phyloP scores from a whole-genome alignment of 179 eudicot species.

The Spergularia azorica region DNA sequence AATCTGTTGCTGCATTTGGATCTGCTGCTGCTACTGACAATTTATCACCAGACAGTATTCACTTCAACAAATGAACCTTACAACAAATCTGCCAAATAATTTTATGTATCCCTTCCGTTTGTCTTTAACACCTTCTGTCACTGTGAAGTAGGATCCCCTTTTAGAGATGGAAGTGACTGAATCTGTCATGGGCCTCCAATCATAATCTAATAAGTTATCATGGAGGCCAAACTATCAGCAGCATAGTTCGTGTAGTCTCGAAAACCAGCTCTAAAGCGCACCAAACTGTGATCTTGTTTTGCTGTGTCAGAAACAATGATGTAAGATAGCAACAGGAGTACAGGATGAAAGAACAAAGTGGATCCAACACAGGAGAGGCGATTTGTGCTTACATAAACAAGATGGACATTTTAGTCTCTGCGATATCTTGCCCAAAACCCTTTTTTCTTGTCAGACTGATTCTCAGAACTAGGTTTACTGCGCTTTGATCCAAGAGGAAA shows the following conservation, averaged over 20 bases:
- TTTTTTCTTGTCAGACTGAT: constrained; percentile 31
- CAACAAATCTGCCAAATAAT: neutral
- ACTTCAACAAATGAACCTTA: constrained; percentile 23
- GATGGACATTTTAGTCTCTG: constrained; percentile 14
- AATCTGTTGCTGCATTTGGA: neutral
- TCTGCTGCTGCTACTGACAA: neutral
- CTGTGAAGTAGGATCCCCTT: neutral
- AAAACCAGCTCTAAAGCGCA: neutral
- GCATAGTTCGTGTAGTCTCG: neutral
- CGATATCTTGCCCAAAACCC: constrained; percentile 43
- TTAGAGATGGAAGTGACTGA: neutral
- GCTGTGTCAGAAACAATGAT: constrained; percentile 14
- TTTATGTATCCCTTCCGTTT: neutral
- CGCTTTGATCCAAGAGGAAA: constrained; percentile 37
- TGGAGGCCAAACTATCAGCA: constrained; percentile 3
- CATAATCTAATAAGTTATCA: constrained; percentile 16
- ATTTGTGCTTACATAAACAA: neutral
- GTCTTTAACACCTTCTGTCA: neutral
- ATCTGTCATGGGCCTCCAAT: constrained; percentile 11
- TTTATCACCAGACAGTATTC: neutral
- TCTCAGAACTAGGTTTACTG: constrained; percentile 25
- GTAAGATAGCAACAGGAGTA: neutral
- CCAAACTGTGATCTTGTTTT: neutral
- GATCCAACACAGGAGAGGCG: neutral
- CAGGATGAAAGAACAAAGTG: neutral